Base-by-base conservation (phyloP, 257 asterid species). In the Solanum infundibuliforme region DNA sequence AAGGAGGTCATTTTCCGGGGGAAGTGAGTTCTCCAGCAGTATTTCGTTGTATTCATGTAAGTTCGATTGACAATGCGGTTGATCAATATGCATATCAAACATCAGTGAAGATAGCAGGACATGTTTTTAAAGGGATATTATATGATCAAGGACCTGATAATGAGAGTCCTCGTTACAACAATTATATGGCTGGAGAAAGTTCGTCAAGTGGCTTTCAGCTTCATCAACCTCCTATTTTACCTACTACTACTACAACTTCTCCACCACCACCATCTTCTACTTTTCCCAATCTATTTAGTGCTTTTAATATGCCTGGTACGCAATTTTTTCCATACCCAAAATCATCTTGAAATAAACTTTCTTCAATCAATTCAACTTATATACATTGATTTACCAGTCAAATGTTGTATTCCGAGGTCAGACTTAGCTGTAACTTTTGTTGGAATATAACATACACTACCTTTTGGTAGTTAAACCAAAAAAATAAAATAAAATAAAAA, bases 81-180 rank as follows among this genome's bases (percentile, higher is more conserved):
- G 95, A 95, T 88, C 94, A 95, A 85, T 92, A 90, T 55, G 98
- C 98, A 2, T 95, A 95, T 38, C 98, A 94, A 88, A 92, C 98
- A 58, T 92, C 98, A 8, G 95, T 95, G 84, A 94, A 91, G 89
- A 94, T 95, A 36, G 95, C 92, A 13, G 98, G 98, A 20, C 98
- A 91, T 77, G 87, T 93, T 13, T 95, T 95, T 89, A 93, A 95
- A 4, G 98, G 98, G 1, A 90, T 95, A n/a, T 91, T 95, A 46
- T 95, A 94, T 72, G 98, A 95, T 86, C 98, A 95, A 71, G 98
- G 98, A 1, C 88, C 90, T 0, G 91, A 86, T 9, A 23, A 86
- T 10, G 86, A 39, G 52, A 74, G 82, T 74, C 48, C 29, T 75
- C 89, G 89, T 84, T 89, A 85, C 68, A 62, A 32, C 58, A n/a